Base-by-base conservation (phyloP, 257 asterid species). In the Capsicum pubescens region DNA sequence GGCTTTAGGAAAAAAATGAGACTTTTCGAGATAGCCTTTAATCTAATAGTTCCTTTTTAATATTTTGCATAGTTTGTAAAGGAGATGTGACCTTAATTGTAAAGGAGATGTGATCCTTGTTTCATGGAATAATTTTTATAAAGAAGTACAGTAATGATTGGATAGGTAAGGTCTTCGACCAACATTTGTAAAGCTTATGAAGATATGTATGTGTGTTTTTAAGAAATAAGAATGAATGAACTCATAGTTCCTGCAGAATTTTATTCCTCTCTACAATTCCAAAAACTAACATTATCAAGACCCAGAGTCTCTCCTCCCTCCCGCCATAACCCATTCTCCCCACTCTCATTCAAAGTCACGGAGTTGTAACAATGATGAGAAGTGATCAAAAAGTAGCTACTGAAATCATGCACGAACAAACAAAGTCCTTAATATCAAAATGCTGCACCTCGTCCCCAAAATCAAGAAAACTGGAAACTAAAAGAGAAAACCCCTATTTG, bases 331-430 rank as follows among this genome's bases (percentile, higher is more conserved):
- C 54, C 81, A 32, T 76, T 50, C 11, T 8, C 63, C 26, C 26
- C 81, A 52, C 84, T 81, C 76, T 81, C 77, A 59, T 36, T 80
- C 84, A 46, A 59, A 81, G 76, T 81, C 84, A 14, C 9, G 7
- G 58, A 42, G 50, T 9, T 46, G 35, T 52, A 61, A n/a, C 52
- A 82, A 66, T 36, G 84, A 32, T 82, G 76, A 70, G 39, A 63
- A 48, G 84, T 66, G 74, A 56, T 21, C 48, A 76, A 14, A 14
- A 54, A 26, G 26, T 76, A 76, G 48, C 64, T 76, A 52, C 63
- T 76, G 48, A 76, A 14, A 76, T 76, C 81, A 76, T 76, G 61
- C 26, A 54, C 26, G 26, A 76, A 54, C 81, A 54, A 76, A 54
- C 2, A 32, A 82, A 64, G 14, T 64, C 55, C 61, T 42, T 5